These are phyloP conservation scores for Meripilus lineatus DNA, from an alignment of 1,284 basidiomycete genomes.

Conservation along the genomic window DNA sequence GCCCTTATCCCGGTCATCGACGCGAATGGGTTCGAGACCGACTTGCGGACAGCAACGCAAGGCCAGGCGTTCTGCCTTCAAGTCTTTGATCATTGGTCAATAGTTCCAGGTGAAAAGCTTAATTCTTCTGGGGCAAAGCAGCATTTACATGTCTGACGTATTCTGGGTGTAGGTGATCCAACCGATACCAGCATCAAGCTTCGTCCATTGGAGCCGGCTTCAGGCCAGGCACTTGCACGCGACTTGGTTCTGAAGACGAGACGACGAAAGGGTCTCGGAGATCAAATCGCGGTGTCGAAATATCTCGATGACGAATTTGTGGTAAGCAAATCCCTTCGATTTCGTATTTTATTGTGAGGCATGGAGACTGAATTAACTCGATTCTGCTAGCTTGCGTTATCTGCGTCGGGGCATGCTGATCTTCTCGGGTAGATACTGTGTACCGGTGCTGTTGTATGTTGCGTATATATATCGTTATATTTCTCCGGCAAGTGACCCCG, in stretches of 20 bases:
- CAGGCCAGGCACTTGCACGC: conserved; percentile 85
- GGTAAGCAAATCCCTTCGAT: conserved; percentile 42
- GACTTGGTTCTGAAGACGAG: conserved; percentile 97
- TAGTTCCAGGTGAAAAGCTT: conserved; percentile 76
- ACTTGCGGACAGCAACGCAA: conserved; percentile 93
- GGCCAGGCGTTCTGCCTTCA: conserved; percentile 97
- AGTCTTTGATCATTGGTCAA: conserved; percentile 97
- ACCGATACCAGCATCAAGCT: conserved; percentile 95
- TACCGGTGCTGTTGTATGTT: conserved; percentile 13
- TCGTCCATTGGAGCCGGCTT: conserved; percentile 94
- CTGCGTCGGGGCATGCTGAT: conserved; percentile 88
- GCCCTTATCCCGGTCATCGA: conserved; percentile 98
- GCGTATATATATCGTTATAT: conserved; percentile 8
- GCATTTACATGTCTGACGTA: conserved; percentile 14
- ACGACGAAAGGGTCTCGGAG: conserved; percentile 90
- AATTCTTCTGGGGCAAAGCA: conserved; percentile 11
- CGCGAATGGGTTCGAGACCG: conserved; percentile 98
- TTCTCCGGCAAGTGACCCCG: neutral
- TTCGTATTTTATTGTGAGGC: conserved; percentile 11
- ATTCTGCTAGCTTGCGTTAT: conserved; percentile 67
- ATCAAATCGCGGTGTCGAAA: conserved; percentile 91
- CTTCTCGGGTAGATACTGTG: conserved; percentile 56
- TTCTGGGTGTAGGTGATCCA: conserved; percentile 69
- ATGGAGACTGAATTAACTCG: conserved; percentile 20
- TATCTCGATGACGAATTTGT: conserved; percentile 93